phyloP scores from a whole-genome alignment of 2,329 filamentous ascomycete genomes.

The Talaromyces sp. region DNA sequence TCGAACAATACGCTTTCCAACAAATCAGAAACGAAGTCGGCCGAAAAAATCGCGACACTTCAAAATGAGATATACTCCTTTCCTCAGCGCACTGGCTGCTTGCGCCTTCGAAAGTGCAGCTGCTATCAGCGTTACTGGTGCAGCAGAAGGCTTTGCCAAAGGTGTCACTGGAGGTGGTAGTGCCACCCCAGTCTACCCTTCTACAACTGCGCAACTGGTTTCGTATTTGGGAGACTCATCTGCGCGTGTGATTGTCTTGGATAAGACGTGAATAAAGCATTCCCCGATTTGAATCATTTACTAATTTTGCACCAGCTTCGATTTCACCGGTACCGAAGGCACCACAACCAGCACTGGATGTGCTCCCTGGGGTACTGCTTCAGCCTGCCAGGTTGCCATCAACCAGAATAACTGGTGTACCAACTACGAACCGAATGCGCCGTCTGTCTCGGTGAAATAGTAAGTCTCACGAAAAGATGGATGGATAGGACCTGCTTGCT shows the following conservation, averaged over 20 bases:
- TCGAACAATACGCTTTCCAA: neutral
- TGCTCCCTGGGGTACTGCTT: constrained; percentile 55
- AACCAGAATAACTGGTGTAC: constrained; percentile 58
- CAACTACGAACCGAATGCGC: constrained; percentile 56
- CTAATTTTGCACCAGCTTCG: constrained; percentile 31
- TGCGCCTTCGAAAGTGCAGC: neutral
- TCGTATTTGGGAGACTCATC: constrained; percentile 10
- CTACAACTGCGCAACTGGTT: constrained; percentile 10
- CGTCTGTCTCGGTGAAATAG: constrained; percentile 45
- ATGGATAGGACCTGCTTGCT: neutral
- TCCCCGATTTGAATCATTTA: neutral
- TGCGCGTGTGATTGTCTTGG: constrained; percentile 11
- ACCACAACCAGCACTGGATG: constrained; percentile 52
- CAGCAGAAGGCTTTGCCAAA: constrained; percentile 13
- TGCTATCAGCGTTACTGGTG: constrained; percentile 8
- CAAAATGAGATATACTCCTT: constrained; percentile 6
- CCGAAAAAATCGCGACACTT: constrained; percentile 28
- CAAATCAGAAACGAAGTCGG: neutral
- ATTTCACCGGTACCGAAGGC: constrained; percentile 57
- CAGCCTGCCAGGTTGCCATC: constrained; percentile 57
- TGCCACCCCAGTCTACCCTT: constrained; percentile 9
- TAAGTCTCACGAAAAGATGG: constrained; percentile 25
- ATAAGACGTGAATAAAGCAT: neutral
- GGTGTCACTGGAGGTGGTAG: constrained; percentile 13
- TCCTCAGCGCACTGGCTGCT: neutral